Conservation (phyloP, 2,329 filamentous ascomycete genomes). For the Aspergillus sp. region DNA sequence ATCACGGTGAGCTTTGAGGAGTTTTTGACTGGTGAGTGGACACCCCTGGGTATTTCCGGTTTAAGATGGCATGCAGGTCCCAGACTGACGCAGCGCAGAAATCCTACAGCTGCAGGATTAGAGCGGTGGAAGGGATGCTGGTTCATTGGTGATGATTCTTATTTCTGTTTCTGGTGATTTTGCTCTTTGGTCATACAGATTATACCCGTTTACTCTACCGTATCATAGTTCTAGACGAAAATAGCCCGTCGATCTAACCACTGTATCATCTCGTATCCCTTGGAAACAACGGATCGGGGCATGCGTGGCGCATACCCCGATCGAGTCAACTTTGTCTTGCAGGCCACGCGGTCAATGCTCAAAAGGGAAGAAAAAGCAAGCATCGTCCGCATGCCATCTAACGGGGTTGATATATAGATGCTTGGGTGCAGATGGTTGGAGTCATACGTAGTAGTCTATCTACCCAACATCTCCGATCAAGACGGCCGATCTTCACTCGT, state of each 20-base stretch:
- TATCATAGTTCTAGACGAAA: conserved; percentile 1
- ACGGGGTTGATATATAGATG: too few species aligned
- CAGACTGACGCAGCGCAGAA: conserved; percentile 19
- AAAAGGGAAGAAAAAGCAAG: too few species aligned
- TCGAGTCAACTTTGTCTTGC: too few species aligned
- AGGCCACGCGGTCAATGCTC: too few species aligned
- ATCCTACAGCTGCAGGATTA: conserved; percentile 37
- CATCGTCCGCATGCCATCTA: too few species aligned
- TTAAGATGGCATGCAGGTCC: conserved; percentile 6
- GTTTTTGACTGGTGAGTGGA: conserved; percentile 61
- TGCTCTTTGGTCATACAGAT: background rate
- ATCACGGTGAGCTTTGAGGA: conserved; percentile 81
- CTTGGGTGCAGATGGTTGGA: too few species aligned
- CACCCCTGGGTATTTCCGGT: background rate
- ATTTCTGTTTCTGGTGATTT: background rate
- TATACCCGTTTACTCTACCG: conserved; percentile 6
- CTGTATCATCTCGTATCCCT: too few species aligned
- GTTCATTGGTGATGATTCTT: background rate
- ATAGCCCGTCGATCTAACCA: background rate
- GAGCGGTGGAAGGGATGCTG: conserved; percentile 2
- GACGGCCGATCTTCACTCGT: too few species aligned
- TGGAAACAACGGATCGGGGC: too few species aligned
- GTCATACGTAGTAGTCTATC: too few species aligned
- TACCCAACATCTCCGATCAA: too few species aligned
- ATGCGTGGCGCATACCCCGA: too few species aligned